Base-by-base conservation (phyloP, 75 land plant genomes). In the Picea sitchensis region DNA sequence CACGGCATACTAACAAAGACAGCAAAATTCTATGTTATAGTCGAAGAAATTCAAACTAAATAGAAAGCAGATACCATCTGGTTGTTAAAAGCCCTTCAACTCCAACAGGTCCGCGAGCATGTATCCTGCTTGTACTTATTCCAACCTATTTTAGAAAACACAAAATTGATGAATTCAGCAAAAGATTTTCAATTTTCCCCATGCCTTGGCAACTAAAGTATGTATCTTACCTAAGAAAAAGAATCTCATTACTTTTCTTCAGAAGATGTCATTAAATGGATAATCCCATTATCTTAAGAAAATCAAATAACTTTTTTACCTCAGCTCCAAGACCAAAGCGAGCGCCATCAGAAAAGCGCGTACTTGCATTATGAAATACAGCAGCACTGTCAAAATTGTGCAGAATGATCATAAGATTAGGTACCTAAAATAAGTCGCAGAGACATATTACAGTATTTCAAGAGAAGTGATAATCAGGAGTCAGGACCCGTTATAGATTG, bases 241-340 rank as follows among this genome's bases (percentile, higher is more conserved):
- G 9, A 12, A 51, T 51, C 2, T 2, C 56, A 51, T 51, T 51
- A 51, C 56, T 51, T 51, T 11, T 51, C 2, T 12, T 9, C 1
- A 12, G 56, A 51, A 9, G 56, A 11, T 51, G 13, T 44, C 6
- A 32, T 14, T 67, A 71, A 71, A 44, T 41, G 13, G 51, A 44
- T 44, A 47, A 71, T 44, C 21, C 0, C 54, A 41, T 21, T 44
- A 9, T 71, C 13, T 44, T 44, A 44, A 44, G 51, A 71, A 71
- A 17, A 41, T 71, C 23, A 3, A 2, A 8, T 38, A 71, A 6
- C 74, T 41, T 71, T 4, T 41, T 14, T 85, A 97, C 99, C 99
- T 98, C 98, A 38, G 99, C 99, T 76, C 98, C 98, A 59, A 98
- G 92, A 61, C 96, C 99, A 89, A 95, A 98, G 26, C 98, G 99